Base-by-base conservation (phyloP, 257 asterid species). In the Gentiana dahurica region DNA sequence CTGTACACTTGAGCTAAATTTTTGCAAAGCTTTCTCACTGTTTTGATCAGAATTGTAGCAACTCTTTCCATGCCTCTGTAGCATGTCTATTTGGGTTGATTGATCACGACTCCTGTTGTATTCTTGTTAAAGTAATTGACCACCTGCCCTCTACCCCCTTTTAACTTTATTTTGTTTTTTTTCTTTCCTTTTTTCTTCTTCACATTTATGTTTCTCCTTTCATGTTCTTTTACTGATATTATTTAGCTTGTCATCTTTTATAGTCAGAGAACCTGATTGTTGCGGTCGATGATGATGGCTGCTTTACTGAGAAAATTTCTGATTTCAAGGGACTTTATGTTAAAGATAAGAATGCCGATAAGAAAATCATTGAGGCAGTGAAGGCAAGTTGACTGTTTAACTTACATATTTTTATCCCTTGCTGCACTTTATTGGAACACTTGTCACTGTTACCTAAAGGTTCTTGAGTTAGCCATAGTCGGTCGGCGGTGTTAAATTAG, bases 281-380 rank as follows among this genome's bases (percentile, higher is more conserved):
- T 8, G 97, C 99, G 1, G 99, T 92, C 46, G 97, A 92, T 69
- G 99, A 92, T 46, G 95, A 92, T 76, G 99, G 99, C 34, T 77
- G 89, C 68, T 92, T 92, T 73, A 92, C 91, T 59, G 95, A 83
- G 41, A 92, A 82, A 75, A 67, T 92, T 61, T 76, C 84, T 51
- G 91, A 92, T 12, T 92, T 92, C 66, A 77, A 70, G 36, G 73
- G 75, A 64, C 83, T 84, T 10, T 83, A 86, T 57, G 95, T 92
- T 12, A 92, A 92, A 73, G 95, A 83, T 32, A 92, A 92, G 74
- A 95, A 83, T 32, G 97, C 95, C 6, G 97, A 92, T 65, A 88
- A 83, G 66, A 97, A 80, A 68, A 88, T 92, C 55, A 79, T 86
- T 66, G 95, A 74, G 72, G 83, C 89, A n/a, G 87, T 92, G 66